Evolutionary conservation across 2,329 filamentous ascomycete genomes (phyloP), one percentile per base, ranked within the genome.

Genomic region (Sporothrix luriei): DNA sequence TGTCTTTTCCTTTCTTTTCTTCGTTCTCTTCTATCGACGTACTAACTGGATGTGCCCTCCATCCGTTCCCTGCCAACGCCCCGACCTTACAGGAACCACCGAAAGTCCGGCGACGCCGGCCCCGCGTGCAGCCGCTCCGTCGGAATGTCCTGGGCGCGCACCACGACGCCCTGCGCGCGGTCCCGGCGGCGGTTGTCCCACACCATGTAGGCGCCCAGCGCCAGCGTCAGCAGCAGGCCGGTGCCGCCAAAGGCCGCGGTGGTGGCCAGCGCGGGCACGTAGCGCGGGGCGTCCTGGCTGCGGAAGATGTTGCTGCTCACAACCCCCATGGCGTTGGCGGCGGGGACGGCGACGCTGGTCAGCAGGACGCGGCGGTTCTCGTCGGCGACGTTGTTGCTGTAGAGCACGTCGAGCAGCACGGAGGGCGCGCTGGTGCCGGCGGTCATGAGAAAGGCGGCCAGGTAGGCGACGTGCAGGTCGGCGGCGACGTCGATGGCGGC

Each of bases 381-480:
- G 75, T 94, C 86, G 0, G 91, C 90, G 69, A 93, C 86, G 76
- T 94, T 94, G 82, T 94, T 94, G 80, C 92, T 94, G 80, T 93
- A 93, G 89, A 74, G 69, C 77, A 81, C 38, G 69, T 87, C 82
- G 80, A 89, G 81, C 14, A 94, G 82, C 10, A 93, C 90, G 0
- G 87, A 91, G 0, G 91, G 91, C 0, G 91, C 90, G 0, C 88
- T 89, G 0, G 90, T 92, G 19, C 91, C 91, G 88, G 90, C 92
- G 9, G 88, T 90, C 90, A 93, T 92, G 88, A 93, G 90, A 77
- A 93, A 94, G 68, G 85, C 88, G 7, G 90, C 90, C 74, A 89
- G 93, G 76, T 93, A 93, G 0, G 90, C 90, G 21, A 92, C 82
- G 3, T 84, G 82, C n/a, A 90, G 77, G 51, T 90, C 81, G 3